Base-by-base conservation (phyloP, 768 basidiomycete species). In the Pleurotus djamor region DNA sequence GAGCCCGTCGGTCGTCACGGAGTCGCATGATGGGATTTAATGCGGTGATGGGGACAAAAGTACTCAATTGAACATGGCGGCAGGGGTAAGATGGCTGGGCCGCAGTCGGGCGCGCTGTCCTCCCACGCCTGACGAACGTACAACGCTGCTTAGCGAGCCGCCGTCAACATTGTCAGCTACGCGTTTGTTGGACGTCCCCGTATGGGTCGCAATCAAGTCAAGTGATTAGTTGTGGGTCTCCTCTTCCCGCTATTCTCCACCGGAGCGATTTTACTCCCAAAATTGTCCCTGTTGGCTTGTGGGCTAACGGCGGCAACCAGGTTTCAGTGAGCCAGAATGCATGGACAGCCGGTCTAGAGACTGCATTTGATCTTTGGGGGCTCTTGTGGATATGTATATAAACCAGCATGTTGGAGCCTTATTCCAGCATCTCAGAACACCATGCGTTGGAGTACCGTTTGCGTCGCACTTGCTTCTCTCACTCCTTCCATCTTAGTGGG, bases 371-470 rank as follows among this genome's bases (percentile, higher is more conserved):
- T 50, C 34, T 12, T 32, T 50, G 34, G 49, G 49, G 5, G 28
- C 28, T 35, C 3, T 33, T 5, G 49, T 33, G 16, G 28, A 16
- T 28, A 4, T 33, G 36, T 16, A 54, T 21, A 38, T 54, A 41
- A 54, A 36, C 4, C 14, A 21, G 52, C 12, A 16, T 6, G 37
- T 52, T 36, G 32, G 35, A 21, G 4, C 52, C n/a, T 14, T n/a
- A 1, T 17, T 2, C 5, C 49, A 50, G 17, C 21, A 50, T 12
- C 34, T 33, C 49, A 33, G 9, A 21, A 37, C 16, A 56, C 16
- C 16, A 56, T 56, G 54, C 54, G 54, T n/a, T 56, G 54, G 54
- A 28, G 54, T 17, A 56, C 38, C 41, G 12, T 44, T 37, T 17
- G 16, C 37, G 32, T 56, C 54, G 21, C 54, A 28, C n/a, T 56